Conservation (phyloP, 1,139 yeast species). For the Magnusiomyces paraingens region DNA sequence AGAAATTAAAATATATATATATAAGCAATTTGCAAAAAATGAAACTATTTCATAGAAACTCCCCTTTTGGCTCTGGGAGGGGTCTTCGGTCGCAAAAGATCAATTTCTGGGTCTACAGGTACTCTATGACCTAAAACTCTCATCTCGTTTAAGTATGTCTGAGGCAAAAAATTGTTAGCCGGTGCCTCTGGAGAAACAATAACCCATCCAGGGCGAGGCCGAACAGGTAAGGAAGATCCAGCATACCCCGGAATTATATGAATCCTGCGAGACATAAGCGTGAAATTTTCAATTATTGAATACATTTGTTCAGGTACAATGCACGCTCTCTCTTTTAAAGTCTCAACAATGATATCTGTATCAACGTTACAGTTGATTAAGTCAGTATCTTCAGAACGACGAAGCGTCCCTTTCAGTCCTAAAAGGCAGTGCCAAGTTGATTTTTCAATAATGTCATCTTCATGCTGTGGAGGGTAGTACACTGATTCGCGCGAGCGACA, state of each 20-base stretch:
- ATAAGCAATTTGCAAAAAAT: neutral
- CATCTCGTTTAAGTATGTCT: slow-evolving; percentile 40
- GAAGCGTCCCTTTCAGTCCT: slow-evolving; percentile 92
- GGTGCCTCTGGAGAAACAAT: slow-evolving; percentile 78
- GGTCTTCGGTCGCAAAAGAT: slow-evolving; percentile 74
- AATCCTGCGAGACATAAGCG: slow-evolving; percentile 70
- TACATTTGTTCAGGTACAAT: slow-evolving; percentile 73
- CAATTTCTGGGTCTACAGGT: slow-evolving; percentile 68
- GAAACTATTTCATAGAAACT: neutral
- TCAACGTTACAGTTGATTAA: slow-evolving; percentile 88
- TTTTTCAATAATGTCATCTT: slow-evolving; percentile 21
- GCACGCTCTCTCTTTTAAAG: slow-evolving; percentile 25
- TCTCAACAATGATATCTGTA: slow-evolving; percentile 72
- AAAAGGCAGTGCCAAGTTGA: slow-evolving; percentile 88
- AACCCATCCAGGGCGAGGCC: slow-evolving; percentile 85
- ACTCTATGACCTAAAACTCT: slow-evolving; percentile 43
- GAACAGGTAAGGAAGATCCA: slow-evolving; percentile 48
- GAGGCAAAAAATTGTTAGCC: slow-evolving; percentile 59
- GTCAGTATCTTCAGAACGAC: slow-evolving; percentile 77
- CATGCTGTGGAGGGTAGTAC: slow-evolving; percentile 25
- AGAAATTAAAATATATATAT: neutral
- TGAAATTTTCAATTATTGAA: slow-evolving; percentile 82
- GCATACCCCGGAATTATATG: slow-evolving; percentile 72
- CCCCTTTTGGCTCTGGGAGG: slow-evolving; percentile 38
- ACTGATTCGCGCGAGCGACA: slow-evolving; percentile 39